Evolutionary conservation across 371 early-diverging fungal species (phyloP), one percentile per base, ranked within the genome.

Genomic region (Apophysomyces sp.): DNA sequence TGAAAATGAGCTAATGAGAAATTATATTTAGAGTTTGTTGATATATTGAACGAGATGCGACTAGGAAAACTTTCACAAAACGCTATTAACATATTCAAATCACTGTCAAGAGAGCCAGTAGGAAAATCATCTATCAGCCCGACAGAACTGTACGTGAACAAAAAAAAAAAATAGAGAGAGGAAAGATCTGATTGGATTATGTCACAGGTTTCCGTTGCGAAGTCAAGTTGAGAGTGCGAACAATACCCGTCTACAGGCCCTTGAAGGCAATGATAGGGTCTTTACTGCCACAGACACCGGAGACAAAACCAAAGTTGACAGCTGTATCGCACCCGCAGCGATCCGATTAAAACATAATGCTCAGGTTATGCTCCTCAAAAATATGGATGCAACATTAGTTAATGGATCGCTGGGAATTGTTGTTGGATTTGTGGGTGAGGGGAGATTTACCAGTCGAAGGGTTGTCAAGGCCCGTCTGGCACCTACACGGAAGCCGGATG

Each of bases 351-450:
- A 93, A 68, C 55, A 72, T 18, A 77, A 84, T 41, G 92, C 96
- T 0, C 97, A 95, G 58, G 98, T 97, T 3, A 90, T 97, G 87
- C 80, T 97, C 31, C 65, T 92, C 26, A 91, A 92, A 60, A 97
- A 97, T 65, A 62, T 90, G 63, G 73, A 71, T 0, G 29, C 63
- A 4, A 83, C 79, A 0, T 74, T 97, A 4, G 94, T 95, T 21
- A 97, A 97, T 65, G 97, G 97, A 26, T 83, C 89, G 6, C 76
- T 91, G 32, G 97, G 97, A 4, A 78, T 88, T 0, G 85, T 97
- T 0, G 74, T 68, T 0, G 77, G 83, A 0, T 92, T 90, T 63
- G 62, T 68, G 1, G 74, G 75, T 6, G 49, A 73, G 37, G 80
- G 71, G 3, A 26, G 57, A 2, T 81, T 64, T 27, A 52, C 52